phyloP scores from a whole-genome alignment of 2,329 filamentous ascomycete genomes.

The Alternaria postmessia region DNA sequence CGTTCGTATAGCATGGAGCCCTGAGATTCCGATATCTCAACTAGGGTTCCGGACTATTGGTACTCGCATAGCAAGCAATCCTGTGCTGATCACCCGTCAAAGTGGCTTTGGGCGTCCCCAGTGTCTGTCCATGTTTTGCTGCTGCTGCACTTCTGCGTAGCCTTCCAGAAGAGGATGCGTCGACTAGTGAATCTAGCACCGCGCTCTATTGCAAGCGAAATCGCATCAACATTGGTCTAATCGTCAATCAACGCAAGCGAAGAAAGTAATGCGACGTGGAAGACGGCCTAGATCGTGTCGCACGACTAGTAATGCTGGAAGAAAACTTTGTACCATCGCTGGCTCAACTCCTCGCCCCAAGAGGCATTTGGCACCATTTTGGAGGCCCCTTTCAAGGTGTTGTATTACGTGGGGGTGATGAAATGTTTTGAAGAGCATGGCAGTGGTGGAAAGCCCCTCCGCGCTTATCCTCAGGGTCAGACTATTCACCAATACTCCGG shows the following conservation, averaged over 20 bases:
- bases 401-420: background rate
- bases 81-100: constrained; percentile 47
- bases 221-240: constrained; percentile 3
- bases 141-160: constrained; percentile 27
- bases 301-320: background rate
- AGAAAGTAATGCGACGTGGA: background rate
- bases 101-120: constrained; percentile 45
- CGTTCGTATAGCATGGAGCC: constrained; percentile 29
- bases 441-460: constrained; percentile 31
- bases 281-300: background rate
- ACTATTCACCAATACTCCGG: constrained; percentile 1
- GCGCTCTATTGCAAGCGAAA: constrained; percentile 3
- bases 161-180: constrained; percentile 39
- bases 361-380: background rate
- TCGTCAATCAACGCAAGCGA: constrained; percentile 3
- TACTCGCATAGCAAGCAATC: constrained; percentile 31
- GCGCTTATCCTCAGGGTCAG: constrained; percentile 41
- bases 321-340: background rate
- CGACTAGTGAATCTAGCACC: constrained; percentile 6
- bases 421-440: constrained; percentile 7
- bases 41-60: constrained; percentile 41
- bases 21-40: constrained; percentile 17
- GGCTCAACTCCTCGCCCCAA: background rate
- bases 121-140: constrained; percentile 26
- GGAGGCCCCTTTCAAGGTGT: background rate